Evolutionary conservation across 2,329 filamentous ascomycete genomes (phyloP).

Genomic region (Stagonosporopsis rhizophila): DNA sequence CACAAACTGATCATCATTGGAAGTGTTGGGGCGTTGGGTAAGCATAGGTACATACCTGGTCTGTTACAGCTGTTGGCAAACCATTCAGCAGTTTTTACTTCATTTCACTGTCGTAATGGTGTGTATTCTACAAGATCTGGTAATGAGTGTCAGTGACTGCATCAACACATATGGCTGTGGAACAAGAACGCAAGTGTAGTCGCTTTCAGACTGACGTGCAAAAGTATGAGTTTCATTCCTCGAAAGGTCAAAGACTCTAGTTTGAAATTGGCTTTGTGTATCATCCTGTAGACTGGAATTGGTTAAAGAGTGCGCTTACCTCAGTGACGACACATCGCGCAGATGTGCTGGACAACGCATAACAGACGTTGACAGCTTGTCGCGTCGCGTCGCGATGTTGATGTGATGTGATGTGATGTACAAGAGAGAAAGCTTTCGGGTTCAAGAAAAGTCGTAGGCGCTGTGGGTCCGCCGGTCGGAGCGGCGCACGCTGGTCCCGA

Average conservation of each 20-base stretch:
- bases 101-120: neutral
- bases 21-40: neutral
- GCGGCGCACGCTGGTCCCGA: constrained; percentile 30
- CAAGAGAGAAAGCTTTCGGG: constrained; percentile 9
- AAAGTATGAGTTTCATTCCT: constrained; percentile 52
- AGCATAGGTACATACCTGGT: neutral
- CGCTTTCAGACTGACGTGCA: constrained; percentile 55
- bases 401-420: neutral
- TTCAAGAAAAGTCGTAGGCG: constrained; percentile 24
- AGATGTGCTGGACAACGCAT: neutral
- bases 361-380: neutral
- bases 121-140: neutral
- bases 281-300: constrained; percentile 46
- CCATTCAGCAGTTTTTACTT: neutral
- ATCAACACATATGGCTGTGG: neutral
- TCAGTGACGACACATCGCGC: neutral
- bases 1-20: constrained; percentile 51
- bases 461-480: constrained; percentile 19
- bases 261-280: constrained; percentile 53
- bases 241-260: constrained; percentile 55
- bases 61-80: too few relatives aligned
- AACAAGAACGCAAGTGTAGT: constrained; percentile 13
- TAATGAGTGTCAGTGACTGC: constrained; percentile 26
- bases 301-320: constrained; percentile 23
- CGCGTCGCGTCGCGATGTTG: constrained; percentile 6